Evolutionary conservation across 2,329 filamentous ascomycete species (phyloP).

Genomic region (Stachybotrys elegans): DNA sequence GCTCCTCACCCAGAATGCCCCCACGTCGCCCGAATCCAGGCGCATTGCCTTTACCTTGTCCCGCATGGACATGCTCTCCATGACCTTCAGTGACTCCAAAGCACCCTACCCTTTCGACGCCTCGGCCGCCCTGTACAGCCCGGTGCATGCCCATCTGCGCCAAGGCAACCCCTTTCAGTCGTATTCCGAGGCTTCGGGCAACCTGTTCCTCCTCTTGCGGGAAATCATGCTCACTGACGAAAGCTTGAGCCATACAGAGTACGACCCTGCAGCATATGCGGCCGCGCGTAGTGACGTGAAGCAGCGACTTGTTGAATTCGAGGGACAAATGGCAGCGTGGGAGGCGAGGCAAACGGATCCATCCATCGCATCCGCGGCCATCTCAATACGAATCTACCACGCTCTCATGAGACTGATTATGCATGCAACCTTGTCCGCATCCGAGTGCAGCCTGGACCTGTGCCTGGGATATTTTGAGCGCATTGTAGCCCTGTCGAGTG

Average conservation of each 20-base stretch:
- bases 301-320: slow-evolving; percentile 14
- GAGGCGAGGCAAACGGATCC: slow-evolving; percentile 8
- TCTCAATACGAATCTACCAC: slow-evolving; percentile 24
- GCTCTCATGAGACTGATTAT: slow-evolving; percentile 15
- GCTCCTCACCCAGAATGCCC: slow-evolving; percentile 15
- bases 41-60: slow-evolving; percentile 16
- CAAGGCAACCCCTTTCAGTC: neutral
- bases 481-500: slow-evolving; percentile 12
- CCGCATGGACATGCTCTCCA: slow-evolving; percentile 26
- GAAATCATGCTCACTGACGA: slow-evolving; percentile 16
- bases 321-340: slow-evolving; percentile 17
- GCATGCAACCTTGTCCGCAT: slow-evolving; percentile 12
- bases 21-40: slow-evolving; percentile 6
- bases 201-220: slow-evolving; percentile 10
- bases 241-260: neutral
- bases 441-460: slow-evolving; percentile 23
- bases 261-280: neutral
- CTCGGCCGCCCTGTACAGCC: slow-evolving; percentile 8
- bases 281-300: slow-evolving; percentile 4
- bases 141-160: neutral
- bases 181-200: neutral
- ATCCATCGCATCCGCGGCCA: slow-evolving; percentile 8
- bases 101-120: slow-evolving; percentile 22
- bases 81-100: slow-evolving; percentile 25
- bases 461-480: slow-evolving; percentile 22